A percentile compares a stretch with the other conserved stretches of the same genome.
Evolutionary conservation across 1,284 basidiomycete species (phyloP).

Genomic region (Leccinum griseonigrum): DNA sequence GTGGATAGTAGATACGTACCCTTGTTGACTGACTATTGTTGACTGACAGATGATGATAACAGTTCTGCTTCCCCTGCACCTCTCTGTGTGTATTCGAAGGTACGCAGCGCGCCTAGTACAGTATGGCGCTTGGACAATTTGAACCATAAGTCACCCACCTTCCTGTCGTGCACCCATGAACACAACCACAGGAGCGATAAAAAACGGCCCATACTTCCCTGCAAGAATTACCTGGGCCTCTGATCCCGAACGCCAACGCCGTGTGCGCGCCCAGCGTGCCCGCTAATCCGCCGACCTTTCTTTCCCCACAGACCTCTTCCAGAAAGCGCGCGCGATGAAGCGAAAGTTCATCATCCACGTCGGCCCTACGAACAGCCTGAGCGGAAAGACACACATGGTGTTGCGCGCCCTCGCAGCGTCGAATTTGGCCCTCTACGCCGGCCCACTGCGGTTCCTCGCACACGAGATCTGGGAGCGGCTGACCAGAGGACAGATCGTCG

Average conservation of each 20-base stretch:
- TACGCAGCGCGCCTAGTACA: not conserved
- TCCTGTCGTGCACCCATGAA: constrained; percentile 8
- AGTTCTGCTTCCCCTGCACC: too few relatives aligned
- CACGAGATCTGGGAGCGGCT: too few relatives aligned
- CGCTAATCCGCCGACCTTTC: constrained; percentile 36
- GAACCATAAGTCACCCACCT: constrained; percentile 28
- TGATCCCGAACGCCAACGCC: constrained; percentile 24
- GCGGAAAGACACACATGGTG: constrained; percentile 92
- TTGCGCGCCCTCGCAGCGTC: constrained; percentile 84
- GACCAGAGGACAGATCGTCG: too few relatives aligned
- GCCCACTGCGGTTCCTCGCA: constrained; percentile 64
- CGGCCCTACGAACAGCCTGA: constrained; percentile 87
- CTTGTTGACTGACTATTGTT: too few relatives aligned
- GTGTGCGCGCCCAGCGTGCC: constrained; percentile 18
- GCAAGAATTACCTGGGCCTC: constrained; percentile 36
- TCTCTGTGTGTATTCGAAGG: not conserved
- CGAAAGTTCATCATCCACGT: constrained; percentile 93
- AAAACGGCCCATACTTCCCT: too few relatives aligned
- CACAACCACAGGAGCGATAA: too few relatives aligned
- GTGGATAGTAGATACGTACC: too few relatives aligned
- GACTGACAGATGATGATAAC: too few relatives aligned
- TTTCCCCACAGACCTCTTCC: constrained; percentile 35
- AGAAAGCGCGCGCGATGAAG: constrained; percentile 41
- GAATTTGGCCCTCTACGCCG: constrained; percentile 79
- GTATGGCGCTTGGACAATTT: not conserved